Base-by-base conservation (phyloP, 1,139 yeast species). In the Debaryomyces sp. region DNA sequence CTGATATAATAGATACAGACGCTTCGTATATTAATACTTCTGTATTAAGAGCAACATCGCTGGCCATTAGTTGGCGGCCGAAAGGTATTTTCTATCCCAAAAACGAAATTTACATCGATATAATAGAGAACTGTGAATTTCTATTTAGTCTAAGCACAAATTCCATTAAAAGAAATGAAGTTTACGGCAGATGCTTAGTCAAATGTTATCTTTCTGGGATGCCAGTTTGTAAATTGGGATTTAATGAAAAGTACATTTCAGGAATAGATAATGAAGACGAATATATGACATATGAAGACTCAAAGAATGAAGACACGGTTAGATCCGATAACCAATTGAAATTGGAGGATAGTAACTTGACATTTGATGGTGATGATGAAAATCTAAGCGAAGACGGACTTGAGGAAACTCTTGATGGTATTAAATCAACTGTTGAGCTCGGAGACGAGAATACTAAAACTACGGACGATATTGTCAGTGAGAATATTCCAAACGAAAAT, bases 11-110 rank as follows among this genome's bases (percentile, higher is more conserved):
- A n/a, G 59, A 59, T 1, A 53, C 65, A 13, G 68, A 69, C 10
- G 56, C 62, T 4, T 54, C 59, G 18, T 53, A 60, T 30, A 73
- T 86, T 51, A 87, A 87, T 59, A 81, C 89, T 42, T 80, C 88
- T 15, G 80, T 87, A 12, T 71, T 62, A 57, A 71, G 79, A 35
- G 73, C 79, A 0, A 67, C 72, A 22, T 66, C 74, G 2, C 76
- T 70, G 69, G 66, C 77, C 0, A 71, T 76, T 21, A 74, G 70
- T 55, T 76, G 81, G 81, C 57, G 81, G 45, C 80, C 79, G 8
- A 75, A 75, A 55, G 81, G 81, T 12, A 75, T 76, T 2, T 75
- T 69, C 49, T 76, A 76, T 54, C 67, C 78, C 17, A 76, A 76
- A 47, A 76, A 76, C 58, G 81, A 76, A 55, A 74, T 76, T 8